phyloP scores from a whole-genome alignment of 352 stramenopile genomes.

The Pythium apleroticum region DNA sequence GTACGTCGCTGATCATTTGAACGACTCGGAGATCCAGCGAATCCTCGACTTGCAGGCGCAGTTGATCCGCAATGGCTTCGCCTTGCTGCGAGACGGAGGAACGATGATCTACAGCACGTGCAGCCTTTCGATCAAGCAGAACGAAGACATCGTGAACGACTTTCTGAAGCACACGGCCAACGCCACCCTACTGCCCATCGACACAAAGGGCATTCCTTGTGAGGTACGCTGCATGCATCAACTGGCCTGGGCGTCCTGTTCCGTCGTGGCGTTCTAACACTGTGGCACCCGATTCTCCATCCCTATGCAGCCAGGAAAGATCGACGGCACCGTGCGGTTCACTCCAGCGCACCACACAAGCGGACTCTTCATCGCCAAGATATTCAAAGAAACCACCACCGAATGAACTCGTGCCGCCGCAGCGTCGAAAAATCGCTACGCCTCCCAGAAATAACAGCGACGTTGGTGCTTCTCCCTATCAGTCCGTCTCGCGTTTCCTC shows the following conservation, averaged over 20 bases:
- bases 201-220: constrained; percentile 42
- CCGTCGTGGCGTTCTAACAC: no score
- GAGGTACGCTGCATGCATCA: constrained; percentile 33
- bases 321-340: constrained; percentile 65
- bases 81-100: constrained; percentile 82
- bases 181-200: constrained; percentile 42
- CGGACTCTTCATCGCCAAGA: constrained; percentile 73
- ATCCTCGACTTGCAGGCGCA: constrained; percentile 63
- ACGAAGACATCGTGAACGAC: constrained; percentile 89
- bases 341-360: constrained; percentile 69
- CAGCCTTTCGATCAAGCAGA: constrained; percentile 91
- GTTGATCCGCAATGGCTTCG: constrained; percentile 86
- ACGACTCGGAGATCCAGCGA: constrained; percentile 43
- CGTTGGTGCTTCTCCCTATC: no score
- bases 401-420: not conserved
- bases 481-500: no score
- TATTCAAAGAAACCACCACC: constrained; percentile 38
- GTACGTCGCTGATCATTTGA: constrained; percentile 77
- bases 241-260: no score
- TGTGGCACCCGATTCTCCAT: no score
- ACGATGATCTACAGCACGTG: constrained; percentile 96
- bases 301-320: constrained; percentile 31
- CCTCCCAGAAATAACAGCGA: no score
- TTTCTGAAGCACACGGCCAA: constrained; percentile 62
- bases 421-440: no score